Percentiles rank a stretch among this genome's conserved stretches.
These are phyloP conservation scores for Beta macrorhiza DNA, from an alignment of 179 eudicot species.

Conservation along the genomic window DNA sequence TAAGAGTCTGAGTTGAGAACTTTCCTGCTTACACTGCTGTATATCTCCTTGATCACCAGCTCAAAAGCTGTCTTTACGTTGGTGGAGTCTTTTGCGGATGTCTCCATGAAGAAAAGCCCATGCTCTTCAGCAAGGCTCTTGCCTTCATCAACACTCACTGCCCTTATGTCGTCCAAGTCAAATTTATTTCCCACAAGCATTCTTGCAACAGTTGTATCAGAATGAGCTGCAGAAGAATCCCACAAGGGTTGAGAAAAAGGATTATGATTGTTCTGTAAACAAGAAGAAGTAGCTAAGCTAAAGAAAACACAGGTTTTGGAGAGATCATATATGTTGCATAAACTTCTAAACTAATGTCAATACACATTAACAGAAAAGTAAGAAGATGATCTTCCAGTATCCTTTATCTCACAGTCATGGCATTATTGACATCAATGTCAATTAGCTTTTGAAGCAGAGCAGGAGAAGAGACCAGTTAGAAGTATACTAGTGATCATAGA, in stretches of 20 bases:
- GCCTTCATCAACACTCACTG: constrained; percentile 53
- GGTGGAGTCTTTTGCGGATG: constrained; percentile 64
- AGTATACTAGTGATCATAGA: neutral
- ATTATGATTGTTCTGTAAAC: neutral
- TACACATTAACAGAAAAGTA: neutral
- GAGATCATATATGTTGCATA: neutral
- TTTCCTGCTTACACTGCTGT: constrained; percentile 54
- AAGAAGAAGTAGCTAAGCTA: neutral
- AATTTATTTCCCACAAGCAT: constrained; percentile 64
- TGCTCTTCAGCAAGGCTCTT: constrained; percentile 62
- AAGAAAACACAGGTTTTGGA: neutral
- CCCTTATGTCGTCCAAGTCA: constrained; percentile 60
- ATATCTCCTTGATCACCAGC: constrained; percentile 57
- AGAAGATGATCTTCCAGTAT: neutral
- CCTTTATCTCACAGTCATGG: too few species aligned
- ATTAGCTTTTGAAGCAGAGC: neutral
- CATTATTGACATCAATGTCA: neutral
- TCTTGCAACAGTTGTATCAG: constrained; percentile 60
- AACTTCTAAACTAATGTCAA: neutral
- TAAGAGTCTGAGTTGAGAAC: constrained; percentile 65
- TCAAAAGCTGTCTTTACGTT: constrained; percentile 64
- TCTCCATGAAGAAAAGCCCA: constrained; percentile 66
- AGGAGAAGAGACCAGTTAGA: neutral
- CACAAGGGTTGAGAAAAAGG: neutral
- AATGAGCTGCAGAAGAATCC: constrained; percentile 50